Percentiles rank a stretch among this genome's conserved stretches.
These are phyloP conservation scores for Sambucus nigra DNA, from an alignment of 129 eudicot species.

Conservation along the genomic window DNA sequence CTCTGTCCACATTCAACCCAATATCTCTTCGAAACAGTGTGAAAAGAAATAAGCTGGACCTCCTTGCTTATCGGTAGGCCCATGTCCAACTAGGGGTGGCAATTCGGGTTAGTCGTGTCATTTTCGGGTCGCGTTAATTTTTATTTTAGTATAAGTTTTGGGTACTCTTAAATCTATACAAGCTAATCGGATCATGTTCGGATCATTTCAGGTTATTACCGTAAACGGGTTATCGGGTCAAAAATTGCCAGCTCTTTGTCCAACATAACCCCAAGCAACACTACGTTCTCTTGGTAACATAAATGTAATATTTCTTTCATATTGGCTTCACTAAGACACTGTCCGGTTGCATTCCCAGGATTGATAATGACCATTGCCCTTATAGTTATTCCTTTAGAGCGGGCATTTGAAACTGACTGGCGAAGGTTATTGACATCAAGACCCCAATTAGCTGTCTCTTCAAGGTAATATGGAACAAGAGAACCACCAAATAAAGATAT, in stretches of 20 bases:
- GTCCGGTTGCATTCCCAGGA: conserved; percentile 99
- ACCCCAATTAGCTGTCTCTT: conserved; percentile 97
- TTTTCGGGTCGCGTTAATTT: no score
- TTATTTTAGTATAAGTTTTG: no score
- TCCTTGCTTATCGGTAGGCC: conserved; percentile 80
- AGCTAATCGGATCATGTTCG: no score
- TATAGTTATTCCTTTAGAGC: conserved; percentile 76
- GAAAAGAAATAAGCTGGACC: conserved; percentile 87
- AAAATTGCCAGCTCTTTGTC: no score
- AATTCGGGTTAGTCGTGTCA: no score
- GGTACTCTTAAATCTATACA: no score
- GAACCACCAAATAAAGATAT: conserved; percentile 85
- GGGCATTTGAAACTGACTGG: conserved; percentile 74
- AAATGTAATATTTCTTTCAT: conserved; percentile 55
- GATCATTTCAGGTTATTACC: no score
- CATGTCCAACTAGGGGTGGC: no score
- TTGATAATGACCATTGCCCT: conserved; percentile 97
- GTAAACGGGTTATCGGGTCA: no score
- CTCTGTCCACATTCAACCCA: conserved; percentile 99
- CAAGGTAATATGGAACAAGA: conserved; percentile 91
- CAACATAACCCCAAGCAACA: conserved; percentile 71
- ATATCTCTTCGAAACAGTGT: conserved; percentile 94
- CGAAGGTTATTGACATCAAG: conserved; percentile 79
- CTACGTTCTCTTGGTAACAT: conserved; percentile 77
- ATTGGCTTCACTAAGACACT: conserved; percentile 80